phyloP scores from a whole-genome alignment of 495 filamentous ascomycete genomes.

The Hypoxylon lienhwacheense region DNA sequence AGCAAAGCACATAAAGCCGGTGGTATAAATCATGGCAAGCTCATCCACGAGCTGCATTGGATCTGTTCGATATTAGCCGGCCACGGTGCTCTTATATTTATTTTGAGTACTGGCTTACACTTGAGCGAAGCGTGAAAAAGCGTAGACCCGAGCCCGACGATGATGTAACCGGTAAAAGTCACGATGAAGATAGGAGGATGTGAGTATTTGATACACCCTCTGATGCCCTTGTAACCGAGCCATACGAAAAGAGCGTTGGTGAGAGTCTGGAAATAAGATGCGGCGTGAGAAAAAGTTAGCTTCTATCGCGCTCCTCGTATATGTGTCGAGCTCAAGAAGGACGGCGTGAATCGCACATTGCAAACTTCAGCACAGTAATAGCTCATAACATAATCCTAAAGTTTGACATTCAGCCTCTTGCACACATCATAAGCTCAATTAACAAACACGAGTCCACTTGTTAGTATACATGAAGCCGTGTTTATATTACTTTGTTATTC shows the following conservation, averaged over 20 bases:
- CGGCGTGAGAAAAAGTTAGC: conserved; percentile 63
- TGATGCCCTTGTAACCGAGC: conserved; percentile 71
- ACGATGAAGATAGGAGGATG: conserved; percentile 76
- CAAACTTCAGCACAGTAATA: conserved; percentile 52
- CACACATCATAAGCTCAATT: no score
- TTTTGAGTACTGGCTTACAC: conserved; percentile 55
- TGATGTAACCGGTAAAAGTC: conserved; percentile 70
- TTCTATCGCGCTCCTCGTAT: conserved; percentile 39
- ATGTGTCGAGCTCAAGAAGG: neutral
- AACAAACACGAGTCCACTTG: neutral
- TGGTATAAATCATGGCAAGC: conserved; percentile 97
- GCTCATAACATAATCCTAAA: conserved; percentile 52
- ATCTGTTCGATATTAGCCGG: conserved; percentile 56
- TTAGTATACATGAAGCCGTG: no score
- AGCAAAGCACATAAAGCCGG: conserved; percentile 86
- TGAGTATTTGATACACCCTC: conserved; percentile 65
- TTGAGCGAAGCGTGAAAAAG: conserved; percentile 81
- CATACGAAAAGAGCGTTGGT: conserved; percentile 82
- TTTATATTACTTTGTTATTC: no score
- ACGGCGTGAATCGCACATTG: conserved; percentile 36
- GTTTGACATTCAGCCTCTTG: conserved; percentile 3
- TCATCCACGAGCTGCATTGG: conserved; percentile 98
- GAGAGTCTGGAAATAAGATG: conserved; percentile 63
- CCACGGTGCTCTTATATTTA: conserved; percentile 19
- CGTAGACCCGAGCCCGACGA: conserved; percentile 82